Evolutionary conservation across 371 early-diverging fungal genomes (phyloP).

Genomic region (Rhizopus arrhizus): DNA sequence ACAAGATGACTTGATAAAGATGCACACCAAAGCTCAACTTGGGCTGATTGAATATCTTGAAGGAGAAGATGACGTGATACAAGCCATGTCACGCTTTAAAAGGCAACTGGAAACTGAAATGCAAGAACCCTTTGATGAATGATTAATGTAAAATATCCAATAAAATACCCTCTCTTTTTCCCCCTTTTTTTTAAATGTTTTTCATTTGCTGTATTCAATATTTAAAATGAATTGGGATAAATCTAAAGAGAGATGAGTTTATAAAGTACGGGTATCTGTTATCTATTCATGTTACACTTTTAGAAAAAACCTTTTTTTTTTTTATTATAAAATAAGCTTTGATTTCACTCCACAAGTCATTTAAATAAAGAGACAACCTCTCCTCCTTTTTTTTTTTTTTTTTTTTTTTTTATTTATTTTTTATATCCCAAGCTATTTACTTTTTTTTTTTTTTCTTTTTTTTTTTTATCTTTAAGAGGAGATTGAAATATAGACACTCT

Average conservation of each 20-base stretch:
- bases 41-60: conserved; percentile 44
- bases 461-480: background rate
- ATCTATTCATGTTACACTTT: too few species aligned
- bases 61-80: conserved; percentile 38
- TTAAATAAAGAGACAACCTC: conserved; percentile 8
- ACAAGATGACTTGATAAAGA: conserved; percentile 32
- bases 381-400: too few species aligned
- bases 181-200: conserved; percentile 11
- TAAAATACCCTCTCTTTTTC: conserved; percentile 5
- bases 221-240: too few species aligned
- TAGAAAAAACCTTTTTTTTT: too few species aligned
- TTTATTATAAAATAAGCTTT: too few species aligned
- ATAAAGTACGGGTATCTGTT: too few species aligned
- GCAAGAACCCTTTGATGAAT: background rate
- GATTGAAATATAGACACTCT: too few species aligned
- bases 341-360: too few species aligned
- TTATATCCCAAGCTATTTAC: background rate
- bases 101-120: conserved; percentile 35
- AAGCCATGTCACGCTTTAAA: conserved; percentile 42
- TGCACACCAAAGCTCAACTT: conserved; percentile 43
- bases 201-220: too few species aligned
- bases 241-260: too few species aligned
- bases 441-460: background rate
- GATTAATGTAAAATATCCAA: too few species aligned
- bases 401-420: conserved; percentile 14